phyloP scores from a whole-genome alignment of 768 basidiomycete genomes.

The Erythrobasidium yunnanense region DNA sequence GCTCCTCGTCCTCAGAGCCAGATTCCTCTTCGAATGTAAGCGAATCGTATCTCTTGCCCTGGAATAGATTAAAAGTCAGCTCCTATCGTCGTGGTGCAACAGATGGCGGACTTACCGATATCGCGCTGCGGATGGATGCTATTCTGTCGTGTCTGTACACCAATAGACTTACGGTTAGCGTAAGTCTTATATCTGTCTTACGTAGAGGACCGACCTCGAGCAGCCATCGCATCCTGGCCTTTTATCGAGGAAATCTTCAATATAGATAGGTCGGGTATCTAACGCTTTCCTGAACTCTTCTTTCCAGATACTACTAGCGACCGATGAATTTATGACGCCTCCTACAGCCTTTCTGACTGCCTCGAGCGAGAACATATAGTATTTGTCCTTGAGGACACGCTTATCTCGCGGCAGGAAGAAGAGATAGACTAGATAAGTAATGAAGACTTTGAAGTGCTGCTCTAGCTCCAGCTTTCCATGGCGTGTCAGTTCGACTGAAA shows the following conservation, averaged over 20 bases:
- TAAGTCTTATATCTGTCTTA: too few relatives aligned
- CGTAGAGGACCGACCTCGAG: too few relatives aligned
- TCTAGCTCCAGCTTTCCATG: slow-evolving; percentile 4
- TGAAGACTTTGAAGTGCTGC: slow-evolving; percentile 12
- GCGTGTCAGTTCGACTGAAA: background rate
- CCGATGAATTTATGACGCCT: slow-evolving; percentile 7
- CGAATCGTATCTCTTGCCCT: slow-evolving; percentile 14
- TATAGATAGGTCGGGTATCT: background rate
- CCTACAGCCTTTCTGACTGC: background rate
- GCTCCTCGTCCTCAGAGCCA: slow-evolving; percentile 8
- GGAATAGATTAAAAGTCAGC: background rate
- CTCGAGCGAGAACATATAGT: background rate
- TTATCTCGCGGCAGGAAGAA: slow-evolving; percentile 1
- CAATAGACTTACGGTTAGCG: too few relatives aligned
- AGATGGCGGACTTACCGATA: background rate
- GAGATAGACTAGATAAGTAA: slow-evolving; percentile 11
- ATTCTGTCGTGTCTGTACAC: slow-evolving; percentile 1
- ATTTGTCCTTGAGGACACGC: background rate
- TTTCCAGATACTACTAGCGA: slow-evolving; percentile 7
- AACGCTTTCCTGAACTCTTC: slow-evolving; percentile 11
- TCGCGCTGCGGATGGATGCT: background rate
- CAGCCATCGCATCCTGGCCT: slow-evolving; percentile 8
- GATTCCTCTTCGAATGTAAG: slow-evolving; percentile 11
- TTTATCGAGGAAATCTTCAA: background rate
- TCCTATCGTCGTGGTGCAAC: background rate